These are phyloP conservation scores for Aureobasidium sp. DNA, from an alignment of 2,329 filamentous ascomycete species.

Conservation along the genomic window DNA sequence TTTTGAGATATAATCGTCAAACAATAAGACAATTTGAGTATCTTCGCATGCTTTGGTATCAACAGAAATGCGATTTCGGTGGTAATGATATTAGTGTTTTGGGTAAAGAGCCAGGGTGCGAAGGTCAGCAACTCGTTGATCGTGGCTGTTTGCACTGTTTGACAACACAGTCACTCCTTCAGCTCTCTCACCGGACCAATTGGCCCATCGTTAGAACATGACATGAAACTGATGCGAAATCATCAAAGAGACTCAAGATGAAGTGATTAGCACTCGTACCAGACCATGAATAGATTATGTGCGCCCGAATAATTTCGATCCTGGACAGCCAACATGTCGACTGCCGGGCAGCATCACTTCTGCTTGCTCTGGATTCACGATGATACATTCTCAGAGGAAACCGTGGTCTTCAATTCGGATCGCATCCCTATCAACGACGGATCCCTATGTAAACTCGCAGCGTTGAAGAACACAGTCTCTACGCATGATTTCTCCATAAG, in stretches of 20 bases:
- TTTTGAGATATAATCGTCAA: no score
- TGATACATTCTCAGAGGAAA: slow-evolving; percentile 18
- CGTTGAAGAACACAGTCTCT: slow-evolving; percentile 7
- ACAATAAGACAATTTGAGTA: no score
- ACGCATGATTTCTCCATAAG: slow-evolving; percentile 14
- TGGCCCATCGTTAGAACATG: background rate
- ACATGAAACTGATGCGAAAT: background rate
- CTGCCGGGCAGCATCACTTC: background rate
- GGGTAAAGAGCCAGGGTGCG: no score
- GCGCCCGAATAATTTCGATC: background rate
- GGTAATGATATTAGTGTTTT: no score
- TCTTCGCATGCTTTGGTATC: no score
- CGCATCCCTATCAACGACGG: slow-evolving; percentile 10
- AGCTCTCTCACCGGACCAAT: background rate
- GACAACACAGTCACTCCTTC: background rate
- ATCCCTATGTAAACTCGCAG: slow-evolving; percentile 14
- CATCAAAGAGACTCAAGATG: background rate
- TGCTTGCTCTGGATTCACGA: slow-evolving; percentile 19
- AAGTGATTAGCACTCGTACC: background rate
- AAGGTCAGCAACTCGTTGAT: no score
- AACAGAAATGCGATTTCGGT: no score
- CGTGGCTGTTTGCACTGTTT: slow-evolving; percentile 4
- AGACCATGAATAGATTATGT: background rate
- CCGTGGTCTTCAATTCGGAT: slow-evolving; percentile 18
- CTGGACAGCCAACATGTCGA: slow-evolving; percentile 6